phyloP scores from a whole-genome alignment of 768 basidiomycete species.

The Amanita thiersii region DNA sequence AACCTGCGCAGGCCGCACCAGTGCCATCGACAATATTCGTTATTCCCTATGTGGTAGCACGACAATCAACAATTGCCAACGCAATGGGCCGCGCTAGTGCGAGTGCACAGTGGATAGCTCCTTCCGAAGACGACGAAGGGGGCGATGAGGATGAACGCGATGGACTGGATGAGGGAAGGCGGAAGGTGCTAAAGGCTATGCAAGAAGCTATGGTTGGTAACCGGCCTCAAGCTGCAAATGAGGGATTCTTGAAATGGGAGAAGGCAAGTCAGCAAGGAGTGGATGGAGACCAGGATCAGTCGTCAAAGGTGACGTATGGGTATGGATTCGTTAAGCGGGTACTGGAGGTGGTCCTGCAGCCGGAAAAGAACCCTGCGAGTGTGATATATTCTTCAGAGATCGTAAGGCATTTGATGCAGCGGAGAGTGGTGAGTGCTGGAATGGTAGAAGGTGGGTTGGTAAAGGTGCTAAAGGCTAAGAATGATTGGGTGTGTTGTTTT shows the following conservation, averaged over 20 bases:
- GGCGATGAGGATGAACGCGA: background rate
- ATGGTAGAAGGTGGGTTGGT: conserved; percentile 61
- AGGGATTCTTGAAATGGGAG: conserved; percentile 57
- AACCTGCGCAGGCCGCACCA: conserved; percentile 16
- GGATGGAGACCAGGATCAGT: background rate
- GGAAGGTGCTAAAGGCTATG: conserved; percentile 30
- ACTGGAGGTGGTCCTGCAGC: conserved; percentile 40
- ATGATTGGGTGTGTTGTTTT: conserved; percentile 71
- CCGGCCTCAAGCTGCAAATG: conserved; percentile 43
- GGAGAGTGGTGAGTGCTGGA: conserved; percentile 42
- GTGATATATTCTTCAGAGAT: conserved; percentile 48
- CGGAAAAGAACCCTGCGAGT: conserved; percentile 23
- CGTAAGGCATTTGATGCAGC: conserved; percentile 48
- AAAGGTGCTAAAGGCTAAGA: conserved; percentile 37
- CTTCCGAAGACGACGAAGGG: background rate
- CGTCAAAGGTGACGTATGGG: conserved; percentile 1
- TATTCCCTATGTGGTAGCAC: conserved; percentile 46
- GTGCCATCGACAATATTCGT: conserved; percentile 48
- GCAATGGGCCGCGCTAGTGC: conserved; percentile 13
- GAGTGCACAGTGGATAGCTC: conserved; percentile 2
- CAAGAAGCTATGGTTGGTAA: conserved; percentile 31
- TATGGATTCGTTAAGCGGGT: conserved; percentile 56
- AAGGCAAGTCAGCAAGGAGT: conserved; percentile 22
- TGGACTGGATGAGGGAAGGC: conserved; percentile 6
- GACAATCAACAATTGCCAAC: conserved; percentile 49